These are phyloP conservation scores for Zygotorulaspora danielsina DNA, from an alignment of 805 yeast species.

Conservation along the genomic window DNA sequence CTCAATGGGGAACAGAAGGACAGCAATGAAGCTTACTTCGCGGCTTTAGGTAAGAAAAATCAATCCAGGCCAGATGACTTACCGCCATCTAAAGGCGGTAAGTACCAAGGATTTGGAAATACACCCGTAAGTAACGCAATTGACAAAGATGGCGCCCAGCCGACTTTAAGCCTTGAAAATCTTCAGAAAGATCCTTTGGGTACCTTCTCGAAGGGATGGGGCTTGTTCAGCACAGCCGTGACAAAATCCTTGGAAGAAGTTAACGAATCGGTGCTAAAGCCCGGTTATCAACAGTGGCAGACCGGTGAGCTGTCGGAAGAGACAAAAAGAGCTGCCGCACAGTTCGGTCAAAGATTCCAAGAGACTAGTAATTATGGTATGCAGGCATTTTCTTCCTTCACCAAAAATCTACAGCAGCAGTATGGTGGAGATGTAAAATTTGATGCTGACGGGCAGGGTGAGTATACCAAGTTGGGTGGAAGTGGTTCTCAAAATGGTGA, in stretches of 20 bases:
- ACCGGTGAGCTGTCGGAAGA: constrained; percentile 69
- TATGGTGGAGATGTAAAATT: constrained; percentile 33
- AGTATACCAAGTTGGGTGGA: constrained; percentile 29
- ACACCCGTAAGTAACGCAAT: constrained; percentile 42
- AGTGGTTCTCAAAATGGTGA: constrained; percentile 28
- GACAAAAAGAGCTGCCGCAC: constrained; percentile 90
- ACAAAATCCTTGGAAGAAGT: constrained; percentile 81
- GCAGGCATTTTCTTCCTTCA: constrained; percentile 58
- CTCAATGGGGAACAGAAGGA: constrained; percentile 39
- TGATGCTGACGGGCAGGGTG: constrained; percentile 35
- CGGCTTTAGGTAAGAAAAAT: constrained; percentile 69
- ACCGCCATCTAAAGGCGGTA: constrained; percentile 94
- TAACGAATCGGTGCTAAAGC: constrained; percentile 82
- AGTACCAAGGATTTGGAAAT: constrained; percentile 86
- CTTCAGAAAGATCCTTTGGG: constrained; percentile 83
- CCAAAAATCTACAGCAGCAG: constrained; percentile 41
- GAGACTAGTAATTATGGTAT: constrained; percentile 78
- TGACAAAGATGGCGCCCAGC: constrained; percentile 3
- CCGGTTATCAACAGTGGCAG: constrained; percentile 76
- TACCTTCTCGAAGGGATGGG: constrained; percentile 92
- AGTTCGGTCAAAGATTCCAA: constrained; percentile 91
- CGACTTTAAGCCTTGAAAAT: constrained; percentile 55
- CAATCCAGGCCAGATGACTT: constrained; percentile 67
- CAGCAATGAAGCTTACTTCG: constrained; percentile 80
- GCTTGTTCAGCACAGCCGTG: constrained; percentile 80